Conservation (phyloP, 129 eudicot species). For the Kitagawia praeruptora region DNA sequence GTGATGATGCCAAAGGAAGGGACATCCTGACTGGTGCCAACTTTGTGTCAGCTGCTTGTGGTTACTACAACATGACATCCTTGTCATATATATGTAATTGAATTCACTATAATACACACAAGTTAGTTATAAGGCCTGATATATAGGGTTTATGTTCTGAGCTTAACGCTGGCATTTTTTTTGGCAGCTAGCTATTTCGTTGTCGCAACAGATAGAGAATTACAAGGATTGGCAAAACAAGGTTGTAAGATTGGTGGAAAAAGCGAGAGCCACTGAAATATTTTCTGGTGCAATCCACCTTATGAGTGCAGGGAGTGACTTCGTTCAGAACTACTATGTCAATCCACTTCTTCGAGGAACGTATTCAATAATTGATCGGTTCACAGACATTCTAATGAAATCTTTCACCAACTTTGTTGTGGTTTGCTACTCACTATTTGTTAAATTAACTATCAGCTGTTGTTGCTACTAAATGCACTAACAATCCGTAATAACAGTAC, state of each 20-base stretch:
- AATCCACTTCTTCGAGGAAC: conserved; percentile 37
- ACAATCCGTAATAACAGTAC: background rate
- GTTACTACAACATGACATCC: conserved; percentile 62
- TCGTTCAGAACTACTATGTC: conserved; percentile 64
- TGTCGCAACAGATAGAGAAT: conserved; percentile 51
- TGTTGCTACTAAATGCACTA: background rate
- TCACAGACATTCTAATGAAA: conserved; percentile 47
- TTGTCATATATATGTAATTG: background rate
- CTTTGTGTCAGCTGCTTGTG: conserved; percentile 81
- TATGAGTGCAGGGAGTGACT: conserved; percentile 85
- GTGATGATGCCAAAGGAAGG: conserved; percentile 38
- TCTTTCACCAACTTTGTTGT: conserved; percentile 46
- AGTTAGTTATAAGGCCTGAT: background rate
- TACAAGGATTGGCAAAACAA: conserved; percentile 63
- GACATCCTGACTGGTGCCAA: conserved; percentile 57
- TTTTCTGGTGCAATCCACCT: conserved; percentile 59
- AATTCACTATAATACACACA: background rate
- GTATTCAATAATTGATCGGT: conserved; percentile 43
- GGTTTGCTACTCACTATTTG: conserved; percentile 21
- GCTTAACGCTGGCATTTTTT: background rate
- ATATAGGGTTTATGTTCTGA: background rate
- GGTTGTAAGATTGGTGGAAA: conserved; percentile 51
- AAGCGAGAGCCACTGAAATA: conserved; percentile 33
- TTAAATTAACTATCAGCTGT: background rate
- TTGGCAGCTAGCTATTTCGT: conserved; percentile 49